Evolutionary conservation across 257 asterid species (phyloP).

Genomic region (Misopates orontium): DNA sequence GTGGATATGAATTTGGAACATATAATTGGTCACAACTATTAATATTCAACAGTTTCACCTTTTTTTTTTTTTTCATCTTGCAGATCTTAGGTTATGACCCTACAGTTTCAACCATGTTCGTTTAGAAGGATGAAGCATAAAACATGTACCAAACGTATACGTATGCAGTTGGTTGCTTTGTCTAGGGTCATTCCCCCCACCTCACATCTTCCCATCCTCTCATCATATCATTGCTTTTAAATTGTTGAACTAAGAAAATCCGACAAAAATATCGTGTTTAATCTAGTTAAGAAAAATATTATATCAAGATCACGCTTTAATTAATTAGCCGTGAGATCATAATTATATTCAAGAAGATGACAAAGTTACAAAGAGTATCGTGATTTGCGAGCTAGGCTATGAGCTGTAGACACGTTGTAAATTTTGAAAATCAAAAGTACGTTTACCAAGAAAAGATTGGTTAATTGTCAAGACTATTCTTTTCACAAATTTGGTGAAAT

Average conservation of each 20-base stretch:
- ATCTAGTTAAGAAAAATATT: constrained; percentile 18
- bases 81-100: constrained; percentile 10
- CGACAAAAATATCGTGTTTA: constrained; percentile 44
- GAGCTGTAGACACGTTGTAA: constrained; percentile 27
- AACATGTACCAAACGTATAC: constrained; percentile 28
- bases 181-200: constrained; percentile 41
- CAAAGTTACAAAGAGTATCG: background rate
- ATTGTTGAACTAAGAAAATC: constrained; percentile 29
- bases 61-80: too few species aligned
- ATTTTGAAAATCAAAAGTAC: constrained; percentile 2
- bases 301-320: constrained; percentile 14
- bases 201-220: constrained; percentile 9
- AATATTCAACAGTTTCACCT: too few species aligned
- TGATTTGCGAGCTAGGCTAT: constrained; percentile 15
- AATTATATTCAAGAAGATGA: constrained; percentile 13
- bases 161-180: constrained; percentile 40
- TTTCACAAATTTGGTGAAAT: too few species aligned
- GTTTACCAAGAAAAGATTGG: background rate
- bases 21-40: too few species aligned
- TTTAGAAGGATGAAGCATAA: background rate
- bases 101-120: constrained; percentile 1
- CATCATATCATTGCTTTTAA: constrained; percentile 26
- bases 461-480: background rate
- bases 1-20: too few species aligned
- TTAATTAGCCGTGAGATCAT: background rate